These are phyloP conservation scores for Thuja plicata DNA, from an alignment of 83 land plant species.

Conservation along the genomic window DNA sequence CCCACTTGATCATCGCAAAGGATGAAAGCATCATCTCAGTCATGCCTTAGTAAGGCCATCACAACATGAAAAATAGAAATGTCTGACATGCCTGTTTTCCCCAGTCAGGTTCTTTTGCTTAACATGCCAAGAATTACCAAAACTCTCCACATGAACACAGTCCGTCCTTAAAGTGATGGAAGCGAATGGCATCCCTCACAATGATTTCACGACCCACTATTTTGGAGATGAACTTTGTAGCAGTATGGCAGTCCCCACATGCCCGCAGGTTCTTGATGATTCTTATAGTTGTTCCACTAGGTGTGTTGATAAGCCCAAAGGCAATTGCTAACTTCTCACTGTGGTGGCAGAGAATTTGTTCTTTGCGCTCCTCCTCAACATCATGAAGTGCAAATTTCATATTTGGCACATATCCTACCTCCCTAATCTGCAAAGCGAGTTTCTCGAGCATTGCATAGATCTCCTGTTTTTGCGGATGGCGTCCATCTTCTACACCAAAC, in stretches of 20 bases:
- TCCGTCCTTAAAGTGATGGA: not conserved
- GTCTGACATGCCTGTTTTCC: not conserved
- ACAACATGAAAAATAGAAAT: not conserved
- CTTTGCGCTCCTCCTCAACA: not conserved
- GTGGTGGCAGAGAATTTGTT: not conserved
- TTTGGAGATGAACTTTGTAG: not conserved
- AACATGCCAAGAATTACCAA: not conserved
- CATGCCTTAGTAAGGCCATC: not conserved
- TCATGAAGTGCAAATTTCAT: not conserved
- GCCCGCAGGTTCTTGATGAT: not conserved
- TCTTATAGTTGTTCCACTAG: not conserved
- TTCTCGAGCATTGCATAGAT: slow-evolving; percentile 22
- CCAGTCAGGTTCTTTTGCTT: not conserved
- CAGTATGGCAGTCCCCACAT: not conserved
- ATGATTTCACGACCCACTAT: not conserved
- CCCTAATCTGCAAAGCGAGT: slow-evolving; percentile 27
- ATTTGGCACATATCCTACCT: not conserved
- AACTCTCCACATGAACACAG: not conserved
- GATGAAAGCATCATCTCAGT: not conserved
- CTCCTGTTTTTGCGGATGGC: slow-evolving; percentile 15
- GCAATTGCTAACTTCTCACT: not conserved
- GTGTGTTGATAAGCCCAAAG: slow-evolving; percentile 2
- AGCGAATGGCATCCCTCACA: slow-evolving; percentile 3
- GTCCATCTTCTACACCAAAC: slow-evolving; percentile 25
- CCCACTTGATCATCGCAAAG: not conserved